These are phyloP conservation scores for Lactifluus hygrophoroides DNA, from an alignment of 768 basidiomycete genomes.

Conservation along the genomic window DNA sequence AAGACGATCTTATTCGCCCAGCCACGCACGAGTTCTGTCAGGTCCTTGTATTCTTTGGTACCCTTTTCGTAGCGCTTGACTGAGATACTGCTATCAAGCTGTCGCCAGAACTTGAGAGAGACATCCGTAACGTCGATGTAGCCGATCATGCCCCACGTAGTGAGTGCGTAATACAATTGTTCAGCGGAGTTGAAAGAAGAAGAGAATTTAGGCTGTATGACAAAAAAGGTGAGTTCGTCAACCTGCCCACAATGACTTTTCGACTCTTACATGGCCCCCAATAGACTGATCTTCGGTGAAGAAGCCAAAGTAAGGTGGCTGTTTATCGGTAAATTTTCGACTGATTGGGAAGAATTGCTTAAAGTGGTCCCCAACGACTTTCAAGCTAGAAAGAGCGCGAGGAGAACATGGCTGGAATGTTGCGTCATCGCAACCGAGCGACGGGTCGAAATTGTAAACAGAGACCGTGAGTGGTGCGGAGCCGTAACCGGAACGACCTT, in stretches of 20 bases:
- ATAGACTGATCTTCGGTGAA: conserved; percentile 7
- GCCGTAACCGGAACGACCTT: conserved; percentile 14
- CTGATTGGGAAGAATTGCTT: conserved; percentile 7
- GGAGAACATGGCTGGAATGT: conserved; percentile 16
- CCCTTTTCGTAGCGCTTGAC: not conserved
- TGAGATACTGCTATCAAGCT: not conserved
- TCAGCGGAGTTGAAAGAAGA: conserved; percentile 25
- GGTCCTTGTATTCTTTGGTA: not conserved
- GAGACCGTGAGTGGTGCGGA: conserved; percentile 13
- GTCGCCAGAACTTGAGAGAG: conserved; percentile 27
- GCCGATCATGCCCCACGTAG: conserved; percentile 23
- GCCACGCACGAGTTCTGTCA: not conserved
- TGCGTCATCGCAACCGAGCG: conserved; percentile 11
- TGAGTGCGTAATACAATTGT: conserved; percentile 26
- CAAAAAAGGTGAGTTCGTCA: not conserved
- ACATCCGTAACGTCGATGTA: conserved; percentile 23
- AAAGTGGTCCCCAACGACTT: conserved; percentile 10
- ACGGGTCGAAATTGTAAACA: conserved; percentile 12
- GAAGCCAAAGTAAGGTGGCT: conserved; percentile 14
- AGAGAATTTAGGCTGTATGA: conserved; percentile 25
- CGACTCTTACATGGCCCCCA: conserved; percentile 9
- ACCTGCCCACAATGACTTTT: not conserved
- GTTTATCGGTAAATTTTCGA: conserved; percentile 1
- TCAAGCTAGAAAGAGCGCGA: conserved; percentile 13
- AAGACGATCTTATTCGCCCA: conserved; percentile 17